These are phyloP conservation scores for Yamadazyma laniorum DNA, from an alignment of 805 yeast genomes.

Conservation along the genomic window DNA sequence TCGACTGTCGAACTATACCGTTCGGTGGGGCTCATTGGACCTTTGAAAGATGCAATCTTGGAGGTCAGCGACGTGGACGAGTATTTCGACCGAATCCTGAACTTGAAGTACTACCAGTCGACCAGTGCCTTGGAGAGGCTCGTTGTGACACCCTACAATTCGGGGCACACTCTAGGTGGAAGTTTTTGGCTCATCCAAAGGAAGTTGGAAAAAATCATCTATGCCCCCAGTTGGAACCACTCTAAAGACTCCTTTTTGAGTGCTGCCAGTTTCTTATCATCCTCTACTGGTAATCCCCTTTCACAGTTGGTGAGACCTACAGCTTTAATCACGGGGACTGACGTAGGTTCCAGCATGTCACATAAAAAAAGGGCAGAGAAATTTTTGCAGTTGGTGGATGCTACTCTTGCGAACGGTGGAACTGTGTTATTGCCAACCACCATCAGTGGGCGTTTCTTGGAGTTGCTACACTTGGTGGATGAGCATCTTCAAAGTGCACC, in stretches of 20 bases:
- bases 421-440: constrained; percentile 82
- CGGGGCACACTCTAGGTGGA: constrained; percentile 95
- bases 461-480: constrained; percentile 71
- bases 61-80: constrained; percentile 76
- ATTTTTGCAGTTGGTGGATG: constrained; percentile 60
- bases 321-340: constrained; percentile 72
- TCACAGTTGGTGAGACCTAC: constrained; percentile 73
- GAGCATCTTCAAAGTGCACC: constrained; percentile 56
- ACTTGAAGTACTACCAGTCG: constrained; percentile 79
- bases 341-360: constrained; percentile 61
- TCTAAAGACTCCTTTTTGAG: constrained; percentile 82
- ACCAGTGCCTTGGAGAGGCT: constrained; percentile 60
- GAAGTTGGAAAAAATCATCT: constrained; percentile 75
- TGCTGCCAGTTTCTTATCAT: constrained; percentile 29
- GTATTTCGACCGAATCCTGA: constrained; percentile 66
- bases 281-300: constrained; percentile 55
- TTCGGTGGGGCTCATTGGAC: constrained; percentile 72
- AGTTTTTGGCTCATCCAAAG: constrained; percentile 79
- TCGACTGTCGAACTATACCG: constrained; percentile 83
- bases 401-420: constrained; percentile 71
- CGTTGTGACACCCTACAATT: constrained; percentile 74
- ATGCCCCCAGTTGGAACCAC: constrained; percentile 95
- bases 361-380: constrained; percentile 63
- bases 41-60: constrained; percentile 52
- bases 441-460: constrained; percentile 77